A percentile compares a stretch with the other conserved stretches of the same genome.
phyloP scores from a whole-genome alignment of 164 flowering plant species.

The Aristolochia fimbriata region DNA sequence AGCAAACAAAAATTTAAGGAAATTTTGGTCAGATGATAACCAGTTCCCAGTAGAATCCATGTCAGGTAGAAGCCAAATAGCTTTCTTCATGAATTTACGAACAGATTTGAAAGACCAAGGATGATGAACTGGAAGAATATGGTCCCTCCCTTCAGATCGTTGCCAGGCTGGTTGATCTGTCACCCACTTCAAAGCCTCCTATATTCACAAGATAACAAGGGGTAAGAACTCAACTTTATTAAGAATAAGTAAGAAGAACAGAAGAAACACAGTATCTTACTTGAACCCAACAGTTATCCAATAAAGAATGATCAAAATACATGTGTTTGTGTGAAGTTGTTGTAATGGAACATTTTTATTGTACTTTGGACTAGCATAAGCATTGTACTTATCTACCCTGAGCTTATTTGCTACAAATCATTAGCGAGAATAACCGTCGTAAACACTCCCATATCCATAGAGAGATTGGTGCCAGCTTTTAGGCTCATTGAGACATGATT shows the following conservation, averaged over 20 bases:
- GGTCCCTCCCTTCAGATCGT: slow-evolving; percentile 95
- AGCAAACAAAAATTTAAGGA: neutral
- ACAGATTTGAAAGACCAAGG: slow-evolving; percentile 99
- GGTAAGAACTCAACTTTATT: neutral
- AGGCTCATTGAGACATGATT: too few species aligned
- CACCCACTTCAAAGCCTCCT: slow-evolving; percentile 98
- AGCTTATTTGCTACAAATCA: too few species aligned
- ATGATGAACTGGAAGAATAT: slow-evolving; percentile 96
- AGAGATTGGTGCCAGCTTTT: too few species aligned
- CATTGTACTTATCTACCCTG: too few species aligned
- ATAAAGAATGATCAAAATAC: too few species aligned
- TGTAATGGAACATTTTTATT: too few species aligned
- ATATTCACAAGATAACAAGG: slow-evolving; percentile 9
- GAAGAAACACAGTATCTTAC: neutral
- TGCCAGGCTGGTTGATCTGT: slow-evolving; percentile 99
- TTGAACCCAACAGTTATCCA: neutral
- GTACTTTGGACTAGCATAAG: too few species aligned
- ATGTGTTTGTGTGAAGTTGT: too few species aligned
- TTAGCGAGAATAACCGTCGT: too few species aligned
- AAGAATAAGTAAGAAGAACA: neutral
- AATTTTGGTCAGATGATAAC: slow-evolving; percentile 23
- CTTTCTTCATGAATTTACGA: slow-evolving; percentile 71
- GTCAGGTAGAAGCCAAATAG: slow-evolving; percentile 95
- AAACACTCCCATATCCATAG: too few species aligned
- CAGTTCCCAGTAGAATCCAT: slow-evolving; percentile 99